A percentile compares a stretch with the other conserved stretches of the same genome.
Evolutionary conservation across 352 stramenopile species (phyloP).

Genomic region (Phytophthora pinifolia): DNA sequence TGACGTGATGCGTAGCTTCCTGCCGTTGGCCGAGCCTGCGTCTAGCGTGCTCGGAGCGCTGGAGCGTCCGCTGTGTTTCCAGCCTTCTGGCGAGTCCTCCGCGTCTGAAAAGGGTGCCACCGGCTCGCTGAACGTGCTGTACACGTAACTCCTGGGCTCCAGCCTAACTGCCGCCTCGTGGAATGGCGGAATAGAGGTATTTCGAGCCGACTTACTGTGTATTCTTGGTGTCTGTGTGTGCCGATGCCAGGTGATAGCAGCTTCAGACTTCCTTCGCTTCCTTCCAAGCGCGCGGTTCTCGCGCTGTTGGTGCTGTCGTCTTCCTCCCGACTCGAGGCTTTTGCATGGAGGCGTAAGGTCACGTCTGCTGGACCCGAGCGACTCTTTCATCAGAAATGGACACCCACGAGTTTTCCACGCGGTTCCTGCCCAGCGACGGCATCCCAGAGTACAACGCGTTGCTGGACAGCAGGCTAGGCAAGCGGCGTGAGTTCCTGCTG

Average conservation of each 20-base stretch:
- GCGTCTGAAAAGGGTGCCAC: not conserved
- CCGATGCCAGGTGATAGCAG: conserved; percentile 1
- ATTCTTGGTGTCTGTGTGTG: conserved; percentile 12
- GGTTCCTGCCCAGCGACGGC: conserved; percentile 61
- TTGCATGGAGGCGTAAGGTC: conserved; percentile 15
- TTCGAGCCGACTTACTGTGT: conserved; percentile 21
- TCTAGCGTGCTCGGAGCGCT: conserved; percentile 32
- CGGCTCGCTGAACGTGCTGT: conserved; percentile 42
- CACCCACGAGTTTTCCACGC: conserved; percentile 62
- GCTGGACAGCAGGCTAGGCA: conserved; percentile 57
- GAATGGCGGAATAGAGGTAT: conserved; percentile 33
- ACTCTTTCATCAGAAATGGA: conserved; percentile 16
- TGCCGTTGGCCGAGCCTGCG: conserved; percentile 33
- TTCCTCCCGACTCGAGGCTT: not conserved
- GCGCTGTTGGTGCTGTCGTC: not conserved
- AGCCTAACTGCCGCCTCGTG: not conserved
- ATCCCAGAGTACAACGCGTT: conserved; percentile 78
- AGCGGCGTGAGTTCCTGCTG: conserved; percentile 65
- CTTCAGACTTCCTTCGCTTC: conserved; percentile 5
- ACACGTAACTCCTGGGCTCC: conserved; percentile 44
- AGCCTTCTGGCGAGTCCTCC: conserved; percentile 9
- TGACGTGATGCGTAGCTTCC: conserved; percentile 52
- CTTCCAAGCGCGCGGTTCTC: not conserved
- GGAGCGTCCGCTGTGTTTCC: conserved; percentile 42
- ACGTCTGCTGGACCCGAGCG: not conserved